These are phyloP conservation scores for Quercus glauca DNA, from an alignment of 306 rosid genomes.

Conservation along the genomic window DNA sequence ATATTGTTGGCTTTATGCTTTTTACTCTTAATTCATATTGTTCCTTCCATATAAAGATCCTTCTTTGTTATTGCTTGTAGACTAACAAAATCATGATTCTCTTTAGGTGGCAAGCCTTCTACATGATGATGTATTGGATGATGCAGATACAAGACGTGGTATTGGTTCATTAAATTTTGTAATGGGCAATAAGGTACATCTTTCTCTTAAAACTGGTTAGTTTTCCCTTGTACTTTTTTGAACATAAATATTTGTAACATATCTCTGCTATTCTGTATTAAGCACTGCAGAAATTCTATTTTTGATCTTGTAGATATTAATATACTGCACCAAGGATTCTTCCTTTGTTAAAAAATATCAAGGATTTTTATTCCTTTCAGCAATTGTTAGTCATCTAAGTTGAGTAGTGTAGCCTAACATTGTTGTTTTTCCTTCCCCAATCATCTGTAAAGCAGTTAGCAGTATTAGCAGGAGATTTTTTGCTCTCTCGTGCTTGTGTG, in stretches of 20 bases:
- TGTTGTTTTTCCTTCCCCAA: constrained; percentile 1
- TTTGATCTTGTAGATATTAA: neutral
- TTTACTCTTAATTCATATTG: neutral
- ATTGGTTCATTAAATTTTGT: constrained; percentile 73
- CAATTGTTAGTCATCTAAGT: constrained; percentile 15
- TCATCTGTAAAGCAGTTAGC: constrained; percentile 57
- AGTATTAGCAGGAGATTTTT: constrained; percentile 94
- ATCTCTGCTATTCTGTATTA: neutral
- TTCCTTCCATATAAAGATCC: neutral
- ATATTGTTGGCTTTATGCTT: neutral
- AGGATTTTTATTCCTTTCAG: constrained; percentile 9
- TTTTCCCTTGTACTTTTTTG: neutral
- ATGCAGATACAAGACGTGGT: constrained; percentile 96
- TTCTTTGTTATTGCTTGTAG: neutral
- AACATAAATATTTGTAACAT: neutral
- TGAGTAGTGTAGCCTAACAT: constrained; percentile 23
- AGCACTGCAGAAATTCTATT: neutral
- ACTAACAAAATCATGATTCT: constrained; percentile 13
- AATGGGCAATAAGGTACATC: constrained; percentile 90
- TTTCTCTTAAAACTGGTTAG: neutral
- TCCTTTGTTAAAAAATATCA: neutral
- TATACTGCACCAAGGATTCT: neutral
- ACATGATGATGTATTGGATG: constrained; percentile 98
- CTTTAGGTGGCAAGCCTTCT: constrained; percentile 94
- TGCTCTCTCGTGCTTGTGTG: constrained; percentile 97